Percentiles rank a stretch among this genome's conserved stretches.
Evolutionary conservation across 1,284 basidiomycete species (phyloP).

Genomic region (Calocybe gambosa): DNA sequence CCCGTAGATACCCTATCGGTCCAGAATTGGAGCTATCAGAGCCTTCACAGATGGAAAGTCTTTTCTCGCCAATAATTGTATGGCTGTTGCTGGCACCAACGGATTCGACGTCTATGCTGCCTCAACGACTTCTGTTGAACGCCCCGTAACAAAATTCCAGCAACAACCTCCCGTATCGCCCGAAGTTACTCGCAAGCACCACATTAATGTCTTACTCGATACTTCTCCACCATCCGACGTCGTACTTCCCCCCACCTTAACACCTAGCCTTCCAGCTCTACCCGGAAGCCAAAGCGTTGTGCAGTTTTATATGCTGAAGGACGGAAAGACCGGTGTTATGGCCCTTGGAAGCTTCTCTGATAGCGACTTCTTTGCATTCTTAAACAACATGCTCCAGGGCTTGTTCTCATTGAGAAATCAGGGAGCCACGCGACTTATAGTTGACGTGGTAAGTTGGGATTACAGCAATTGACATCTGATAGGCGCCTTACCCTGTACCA

Average conservation of each 20-base stretch:
- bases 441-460: conserved; percentile 44
- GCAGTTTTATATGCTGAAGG: conserved; percentile 50
- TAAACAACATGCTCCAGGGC: conserved; percentile 41
- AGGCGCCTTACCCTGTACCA: not conserved
- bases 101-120: conserved; percentile 37
- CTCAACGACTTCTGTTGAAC: conserved; percentile 12
- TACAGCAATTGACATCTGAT: not conserved
- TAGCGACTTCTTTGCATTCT: conserved; percentile 33
- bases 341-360: conserved; percentile 56
- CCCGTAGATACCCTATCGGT: conserved; percentile 50
- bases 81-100: conserved; percentile 44
- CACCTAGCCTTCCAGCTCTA: conserved; percentile 34
- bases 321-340: conserved; percentile 51
- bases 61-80: conserved; percentile 49
- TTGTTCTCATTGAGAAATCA: conserved; percentile 40
- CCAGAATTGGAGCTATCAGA: conserved; percentile 38
- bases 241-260: conserved; percentile 40
- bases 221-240: conserved; percentile 40
- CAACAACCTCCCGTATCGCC: conserved; percentile 37
- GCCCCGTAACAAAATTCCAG: conserved; percentile 33
- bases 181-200: conserved; percentile 32
- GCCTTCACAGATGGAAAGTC: conserved; percentile 46
- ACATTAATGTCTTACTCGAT: conserved; percentile 46
- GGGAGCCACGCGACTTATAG: conserved; percentile 48
- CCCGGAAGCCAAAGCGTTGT: conserved; percentile 43